Conservation (phyloP, 192 early-diverging fungal genomes). For the Backusella mclennaniae region DNA sequence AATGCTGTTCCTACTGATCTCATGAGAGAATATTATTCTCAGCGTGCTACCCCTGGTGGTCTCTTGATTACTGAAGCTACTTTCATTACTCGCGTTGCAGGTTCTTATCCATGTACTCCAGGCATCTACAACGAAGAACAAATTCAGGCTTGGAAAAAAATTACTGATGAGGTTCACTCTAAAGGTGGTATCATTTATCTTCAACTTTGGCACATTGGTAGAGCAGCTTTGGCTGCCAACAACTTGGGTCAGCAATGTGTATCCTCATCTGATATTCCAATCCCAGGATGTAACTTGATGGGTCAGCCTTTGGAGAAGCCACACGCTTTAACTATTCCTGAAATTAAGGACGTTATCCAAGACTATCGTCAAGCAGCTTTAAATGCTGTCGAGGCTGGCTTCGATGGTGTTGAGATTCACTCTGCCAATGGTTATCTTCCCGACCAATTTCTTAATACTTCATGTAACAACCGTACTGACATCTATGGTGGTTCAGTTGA, state of each 20-base stretch:
- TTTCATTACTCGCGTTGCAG: not conserved
- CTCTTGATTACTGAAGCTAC: conserved; percentile 15
- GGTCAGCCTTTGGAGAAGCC: conserved; percentile 19
- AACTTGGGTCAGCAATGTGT: conserved; percentile 13
- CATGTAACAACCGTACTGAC: conserved; percentile 76
- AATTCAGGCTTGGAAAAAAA: conserved; percentile 45
- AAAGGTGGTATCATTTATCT: conserved; percentile 53
- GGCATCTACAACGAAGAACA: conserved; percentile 43
- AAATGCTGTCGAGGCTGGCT: conserved; percentile 76
- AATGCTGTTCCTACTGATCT: conserved; percentile 13
- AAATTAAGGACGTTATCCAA: conserved; percentile 12
- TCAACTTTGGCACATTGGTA: conserved; percentile 51
- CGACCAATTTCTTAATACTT: conserved; percentile 72
- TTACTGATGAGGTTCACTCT: conserved; percentile 54
- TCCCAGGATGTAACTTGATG: not conserved
- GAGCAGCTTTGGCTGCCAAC: not conserved
- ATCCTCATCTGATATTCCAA: conserved; percentile 24
- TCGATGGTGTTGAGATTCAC: conserved; percentile 88
- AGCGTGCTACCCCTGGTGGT: conserved; percentile 19
- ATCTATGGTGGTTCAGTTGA: conserved; percentile 20
- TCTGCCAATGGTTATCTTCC: conserved; percentile 88
- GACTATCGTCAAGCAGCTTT: conserved; percentile 48
- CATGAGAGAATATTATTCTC: conserved; percentile 17
- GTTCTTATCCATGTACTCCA: conserved; percentile 26
- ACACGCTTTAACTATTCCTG: conserved; percentile 6